Evolutionary conservation across 2,329 filamentous ascomycete species (phyloP), one percentile per base, ranked within the genome.

Genomic region (Tolypocladium amazonense): DNA sequence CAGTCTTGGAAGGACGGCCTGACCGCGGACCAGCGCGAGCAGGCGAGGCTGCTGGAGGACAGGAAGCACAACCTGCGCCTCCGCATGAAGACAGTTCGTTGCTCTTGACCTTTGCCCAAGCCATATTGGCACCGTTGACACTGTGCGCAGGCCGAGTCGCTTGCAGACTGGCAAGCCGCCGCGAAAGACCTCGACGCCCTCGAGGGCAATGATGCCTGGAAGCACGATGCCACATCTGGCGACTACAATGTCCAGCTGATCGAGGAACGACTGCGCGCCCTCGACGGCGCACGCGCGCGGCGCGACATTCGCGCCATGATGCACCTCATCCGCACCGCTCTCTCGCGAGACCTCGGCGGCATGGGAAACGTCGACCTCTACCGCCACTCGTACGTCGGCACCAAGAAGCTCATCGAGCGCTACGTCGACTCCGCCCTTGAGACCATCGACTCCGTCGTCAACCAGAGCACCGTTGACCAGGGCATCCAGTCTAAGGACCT

Each of bases 311-410:
- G 81, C 62, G 80, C 81, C 59, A 94, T 96, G 88, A 80, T 94
- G 68, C 87, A 91, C 68, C 79, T 94, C 43, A 80, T 96, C 43
- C 86, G 92, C 35, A 96, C 91, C 1, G 81, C 89, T 1, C 75
- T 97, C 56, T 90, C 88, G 45, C 86, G 92, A 53, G 87, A 92
- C 66, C 77, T 96, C 12, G 92, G 90, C 9, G 89, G 88, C 57
- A 96, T 97, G 88, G 90, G 89, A 62, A 89, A 92, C 68, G 81
- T 88, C 50, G 82, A 86, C 58, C 79, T 97, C 2, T 97, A 97
- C 75, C 87, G 87, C 59, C 89, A 94, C 70, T 89, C 89, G 0
- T 87, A 94, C 69, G 82, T 90, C 18, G 93, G 92, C 6, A 96
- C 92, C 11, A 97, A 97, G 75, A 80, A 82, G 61, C 75, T 96